phyloP scores from a whole-genome alignment of 176 grass and related monocot species.

The Stipa capillata region DNA sequence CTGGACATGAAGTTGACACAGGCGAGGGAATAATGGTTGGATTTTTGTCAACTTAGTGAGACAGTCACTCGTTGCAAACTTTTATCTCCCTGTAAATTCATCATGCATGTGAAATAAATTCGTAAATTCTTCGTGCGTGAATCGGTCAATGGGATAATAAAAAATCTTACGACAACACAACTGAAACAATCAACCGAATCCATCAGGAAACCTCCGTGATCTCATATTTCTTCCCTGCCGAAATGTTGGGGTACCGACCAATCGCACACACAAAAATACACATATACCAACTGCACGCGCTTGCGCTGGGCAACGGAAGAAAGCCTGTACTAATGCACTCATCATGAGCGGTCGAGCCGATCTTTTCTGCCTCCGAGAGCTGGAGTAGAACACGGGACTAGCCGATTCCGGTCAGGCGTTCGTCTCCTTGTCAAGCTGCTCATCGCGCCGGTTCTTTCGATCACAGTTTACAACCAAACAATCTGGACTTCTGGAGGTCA shows the following conservation, averaged over 20 bases:
- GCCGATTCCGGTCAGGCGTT: not conserved
- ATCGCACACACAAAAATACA: not conserved
- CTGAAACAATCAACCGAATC: not conserved
- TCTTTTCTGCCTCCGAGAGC: not conserved
- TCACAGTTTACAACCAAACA: not conserved
- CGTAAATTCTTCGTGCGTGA: not conserved
- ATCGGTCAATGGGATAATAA: not conserved
- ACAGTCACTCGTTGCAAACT: not conserved
- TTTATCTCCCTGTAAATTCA: not conserved
- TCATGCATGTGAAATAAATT: not conserved
- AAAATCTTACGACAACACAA: not conserved
- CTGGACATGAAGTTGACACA: conserved; percentile 6
- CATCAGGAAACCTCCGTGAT: not conserved
- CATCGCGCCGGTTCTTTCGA: not conserved
- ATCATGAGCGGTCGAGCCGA: not conserved
- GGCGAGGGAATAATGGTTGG: not conserved
- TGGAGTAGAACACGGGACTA: not conserved
- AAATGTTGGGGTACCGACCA: not conserved
- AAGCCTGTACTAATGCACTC: not conserved
- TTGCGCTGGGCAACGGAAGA: not conserved
- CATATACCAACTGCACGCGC: not conserved
- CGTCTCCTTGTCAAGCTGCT: not conserved
- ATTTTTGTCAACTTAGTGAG: not conserved
- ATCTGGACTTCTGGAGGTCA: conserved; percentile 1
- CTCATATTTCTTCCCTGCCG: not conserved